Base-by-base conservation (phyloP, 129 eudicot genomes). In the Flaveria brownii region DNA sequence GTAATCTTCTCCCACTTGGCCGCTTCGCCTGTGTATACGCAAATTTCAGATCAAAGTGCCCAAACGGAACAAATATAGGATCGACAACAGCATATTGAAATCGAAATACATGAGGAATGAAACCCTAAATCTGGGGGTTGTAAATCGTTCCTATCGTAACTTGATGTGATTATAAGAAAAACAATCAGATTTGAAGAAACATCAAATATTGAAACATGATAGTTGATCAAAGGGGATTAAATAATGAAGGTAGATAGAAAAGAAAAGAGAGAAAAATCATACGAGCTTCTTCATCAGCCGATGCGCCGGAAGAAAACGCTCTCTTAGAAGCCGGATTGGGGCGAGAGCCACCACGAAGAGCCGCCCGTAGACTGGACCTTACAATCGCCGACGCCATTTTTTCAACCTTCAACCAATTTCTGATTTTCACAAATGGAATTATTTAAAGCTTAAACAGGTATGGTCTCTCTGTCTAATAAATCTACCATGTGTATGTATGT, bases 1-100 rank as follows among this genome's bases (percentile, higher is more conserved):
- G 97, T 84, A 28, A 91, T 91, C 89, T 91, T 91, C 91, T 88
- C 85, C 94, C 91, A 91, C 71, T 91, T 91, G 16, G 89, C 76
- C 15, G 91, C 82, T 84, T 88, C 97, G 33, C 80, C 97, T 91
- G 30, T 28, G 30, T 28, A 25, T 0, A 25, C 26, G 26, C 20
- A 30, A 6, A 16, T 10, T 47, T 15, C 75, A 61, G 12, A 68
- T 6, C 22, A 14, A 51, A 50, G 9, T 42, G 33, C 30, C 18
- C 30, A 50, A 9, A 11, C 23, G 14, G 3, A 22, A 45, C 52
- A 18, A 9, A 57, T 23, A 59, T 15, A 54, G 16, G 10, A 9
- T 52, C 54, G 17, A 49, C 2, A 18, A n/a, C 4, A 67, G 41
- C 9, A n/a, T 72, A 54, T 33, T 9, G 25, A 47, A 50, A 62